Evolutionary conservation across 2,329 filamentous ascomycete genomes (phyloP).

Genomic region (Tolypocladium capitatum): DNA sequence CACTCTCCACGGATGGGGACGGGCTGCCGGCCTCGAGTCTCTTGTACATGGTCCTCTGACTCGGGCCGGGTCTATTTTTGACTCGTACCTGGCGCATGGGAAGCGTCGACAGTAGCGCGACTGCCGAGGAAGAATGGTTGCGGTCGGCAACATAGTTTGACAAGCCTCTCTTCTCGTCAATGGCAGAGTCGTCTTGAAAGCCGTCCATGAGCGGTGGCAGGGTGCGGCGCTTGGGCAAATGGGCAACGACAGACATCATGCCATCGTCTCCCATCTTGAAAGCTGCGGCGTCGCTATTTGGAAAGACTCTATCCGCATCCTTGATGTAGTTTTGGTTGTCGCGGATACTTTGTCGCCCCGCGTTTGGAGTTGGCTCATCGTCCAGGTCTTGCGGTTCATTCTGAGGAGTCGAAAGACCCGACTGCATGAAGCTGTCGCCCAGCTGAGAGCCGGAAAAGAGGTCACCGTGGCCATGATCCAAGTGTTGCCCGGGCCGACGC

Average conservation of each 20-base stretch:
- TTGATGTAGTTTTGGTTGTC: not conserved
- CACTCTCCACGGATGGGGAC: slow-evolving; percentile 12
- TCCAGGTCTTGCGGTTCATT: slow-evolving; percentile 13
- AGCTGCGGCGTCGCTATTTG: slow-evolving; percentile 6
- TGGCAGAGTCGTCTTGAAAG: slow-evolving; percentile 13
- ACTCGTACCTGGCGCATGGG: slow-evolving; percentile 1
- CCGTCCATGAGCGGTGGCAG: slow-evolving; percentile 19
- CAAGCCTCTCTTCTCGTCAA: slow-evolving; percentile 7
- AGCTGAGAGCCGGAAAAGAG: slow-evolving; percentile 26
- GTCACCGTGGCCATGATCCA: slow-evolving; percentile 8
- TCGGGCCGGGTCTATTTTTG: not conserved
- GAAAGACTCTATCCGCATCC: not conserved
- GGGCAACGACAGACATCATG: slow-evolving; percentile 19
- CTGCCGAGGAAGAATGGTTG: not conserved
- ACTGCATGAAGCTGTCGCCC: slow-evolving; percentile 25
- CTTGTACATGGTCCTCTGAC: not conserved
- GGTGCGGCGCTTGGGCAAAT: slow-evolving; percentile 9
- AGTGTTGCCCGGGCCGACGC: slow-evolving; percentile 3
- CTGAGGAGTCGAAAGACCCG: slow-evolving; percentile 22
- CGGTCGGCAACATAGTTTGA: slow-evolving; percentile 7
- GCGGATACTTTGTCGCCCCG: slow-evolving; percentile 2
- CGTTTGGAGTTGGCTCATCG: slow-evolving; percentile 3
- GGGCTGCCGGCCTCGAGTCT: slow-evolving; percentile 4
- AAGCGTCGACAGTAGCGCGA: not conserved
- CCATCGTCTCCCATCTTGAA: slow-evolving; percentile 24